These are phyloP conservation scores for Lathyrus tuberosus DNA, from an alignment of 306 rosid species.

Conservation along the genomic window DNA sequence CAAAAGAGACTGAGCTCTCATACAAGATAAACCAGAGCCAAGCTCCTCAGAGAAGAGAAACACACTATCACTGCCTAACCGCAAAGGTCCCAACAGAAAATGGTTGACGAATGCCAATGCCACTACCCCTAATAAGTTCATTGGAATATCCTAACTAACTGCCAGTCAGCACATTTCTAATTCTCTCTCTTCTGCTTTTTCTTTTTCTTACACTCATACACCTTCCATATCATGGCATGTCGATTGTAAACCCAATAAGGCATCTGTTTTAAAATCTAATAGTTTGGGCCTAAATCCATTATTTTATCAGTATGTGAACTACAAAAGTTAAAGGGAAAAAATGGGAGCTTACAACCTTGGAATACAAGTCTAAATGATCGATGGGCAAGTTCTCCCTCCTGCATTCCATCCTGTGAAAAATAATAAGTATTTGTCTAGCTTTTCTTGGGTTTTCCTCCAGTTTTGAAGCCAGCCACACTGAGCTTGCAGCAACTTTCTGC, in stretches of 20 bases:
- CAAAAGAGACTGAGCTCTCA: conserved; percentile 13
- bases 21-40: background rate
- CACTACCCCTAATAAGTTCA: background rate
- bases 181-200: background rate
- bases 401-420: conserved; percentile 96
- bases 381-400: conserved; percentile 82
- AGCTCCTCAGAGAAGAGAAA: background rate
- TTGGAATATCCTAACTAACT: background rate
- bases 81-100: background rate
- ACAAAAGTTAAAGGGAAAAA: background rate
- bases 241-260: background rate
- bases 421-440: conserved; percentile 88
- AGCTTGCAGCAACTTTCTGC: conserved; percentile 98
- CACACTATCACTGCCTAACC: background rate
- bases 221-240: background rate
- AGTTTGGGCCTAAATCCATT: background rate
- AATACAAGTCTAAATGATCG: conserved; percentile 76
- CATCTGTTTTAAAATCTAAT: background rate
- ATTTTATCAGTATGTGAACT: background rate
- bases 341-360: conserved; percentile 65
- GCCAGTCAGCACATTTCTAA: background rate
- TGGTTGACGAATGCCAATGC: background rate
- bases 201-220: background rate
- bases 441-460: conserved; percentile 89
- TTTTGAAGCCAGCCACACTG: conserved; percentile 96